Conservation (phyloP, 73 alveolate species). For the Durusdinium trenchii region DNA sequence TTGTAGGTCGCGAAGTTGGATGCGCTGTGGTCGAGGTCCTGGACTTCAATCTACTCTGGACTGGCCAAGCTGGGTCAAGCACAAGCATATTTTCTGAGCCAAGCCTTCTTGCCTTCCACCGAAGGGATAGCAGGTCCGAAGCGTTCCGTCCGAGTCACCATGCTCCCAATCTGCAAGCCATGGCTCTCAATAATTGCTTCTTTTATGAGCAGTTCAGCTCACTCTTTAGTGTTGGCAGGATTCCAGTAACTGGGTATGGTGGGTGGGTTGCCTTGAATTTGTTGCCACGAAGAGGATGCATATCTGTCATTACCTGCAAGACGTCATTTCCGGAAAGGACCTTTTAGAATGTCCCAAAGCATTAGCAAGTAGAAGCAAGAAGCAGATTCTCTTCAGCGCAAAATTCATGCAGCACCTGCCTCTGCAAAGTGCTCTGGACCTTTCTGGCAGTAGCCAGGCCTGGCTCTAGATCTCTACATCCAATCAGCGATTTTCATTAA, state of each 20-base stretch:
- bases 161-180: conserved; percentile 5
- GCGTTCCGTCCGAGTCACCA: neutral
- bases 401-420: too few relatives aligned
- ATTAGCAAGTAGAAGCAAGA: neutral
- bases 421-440: conserved; percentile 24
- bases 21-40: conserved; percentile 44
- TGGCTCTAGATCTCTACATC: neutral
- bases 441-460: conserved; percentile 45
- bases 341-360: neutral
- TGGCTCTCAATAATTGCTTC: too few relatives aligned
- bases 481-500: too few relatives aligned
- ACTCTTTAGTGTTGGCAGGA: neutral
- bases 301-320: conserved; percentile 17
- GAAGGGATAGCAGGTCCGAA: conserved; percentile 46
- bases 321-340: neutral
- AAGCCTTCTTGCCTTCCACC: neutral
- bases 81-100: neutral
- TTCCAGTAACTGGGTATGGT: neutral
- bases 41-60: neutral
- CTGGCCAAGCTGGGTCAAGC: neutral
- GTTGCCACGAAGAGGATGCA: conserved; percentile 32
- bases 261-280: neutral
- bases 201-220: too few relatives aligned
- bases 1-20: conserved; percentile 2
- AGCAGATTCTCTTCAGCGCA: too few relatives aligned